These are phyloP conservation scores for Clitopilus hobsonii DNA, from an alignment of 768 basidiomycete genomes.

Conservation along the genomic window DNA sequence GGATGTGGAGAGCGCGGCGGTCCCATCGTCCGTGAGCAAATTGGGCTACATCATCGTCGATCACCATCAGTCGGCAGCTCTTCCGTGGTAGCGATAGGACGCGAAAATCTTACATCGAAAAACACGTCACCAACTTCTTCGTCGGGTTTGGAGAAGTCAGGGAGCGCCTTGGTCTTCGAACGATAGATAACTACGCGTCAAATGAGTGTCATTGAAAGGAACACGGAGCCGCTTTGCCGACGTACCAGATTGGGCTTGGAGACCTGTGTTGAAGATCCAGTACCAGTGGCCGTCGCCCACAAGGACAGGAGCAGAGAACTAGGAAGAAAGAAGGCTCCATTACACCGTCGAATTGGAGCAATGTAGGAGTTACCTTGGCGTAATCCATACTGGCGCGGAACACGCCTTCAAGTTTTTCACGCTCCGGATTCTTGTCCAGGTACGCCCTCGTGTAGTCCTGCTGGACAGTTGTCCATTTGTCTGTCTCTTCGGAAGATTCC, in stretches of 20 bases:
- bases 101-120: conserved; percentile 57
- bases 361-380: conserved; percentile 27
- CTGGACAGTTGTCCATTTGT: conserved; percentile 60
- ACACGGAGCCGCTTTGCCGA: conserved; percentile 17
- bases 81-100: background rate
- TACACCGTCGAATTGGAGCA: background rate
- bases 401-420: conserved; percentile 50
- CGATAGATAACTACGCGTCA: conserved; percentile 51
- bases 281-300: conserved; percentile 74
- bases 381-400: conserved; percentile 45
- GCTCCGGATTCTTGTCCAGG: conserved; percentile 60
- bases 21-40: conserved; percentile 66
- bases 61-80: conserved; percentile 2
- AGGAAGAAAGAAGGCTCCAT: conserved; percentile 2
- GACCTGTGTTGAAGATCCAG: conserved; percentile 75
- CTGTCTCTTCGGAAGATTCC: conserved; percentile 55
- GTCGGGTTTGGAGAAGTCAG: conserved; percentile 42
- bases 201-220: conserved; percentile 1
- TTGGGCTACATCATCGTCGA: conserved; percentile 47
- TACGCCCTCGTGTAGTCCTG: conserved; percentile 53
- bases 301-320: conserved; percentile 63
- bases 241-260: conserved; percentile 60
- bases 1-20: conserved; percentile 53
- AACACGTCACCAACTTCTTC: conserved; percentile 62
- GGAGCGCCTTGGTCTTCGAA: conserved; percentile 47